Evolutionary conservation across 108 stramenopile genomes (phyloP).

Genomic region (Nitzschia putrida): DNA sequence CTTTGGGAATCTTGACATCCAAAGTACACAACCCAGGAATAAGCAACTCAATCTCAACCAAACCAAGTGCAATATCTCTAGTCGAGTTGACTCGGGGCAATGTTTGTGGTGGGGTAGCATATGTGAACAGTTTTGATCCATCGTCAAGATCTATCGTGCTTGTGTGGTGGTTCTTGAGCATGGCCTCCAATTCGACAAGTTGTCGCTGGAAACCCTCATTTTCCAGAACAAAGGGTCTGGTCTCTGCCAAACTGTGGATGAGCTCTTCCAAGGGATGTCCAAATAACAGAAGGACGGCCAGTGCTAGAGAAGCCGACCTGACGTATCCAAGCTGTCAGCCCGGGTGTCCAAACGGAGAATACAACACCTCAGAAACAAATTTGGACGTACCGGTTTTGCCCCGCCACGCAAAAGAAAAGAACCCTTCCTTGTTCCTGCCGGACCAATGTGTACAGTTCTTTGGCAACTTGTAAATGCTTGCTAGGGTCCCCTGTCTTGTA

Average conservation of each 20-base stretch:
- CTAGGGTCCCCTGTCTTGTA: constrained; percentile 30
- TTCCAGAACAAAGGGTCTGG: constrained; percentile 69
- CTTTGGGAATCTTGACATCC: constrained; percentile 62
- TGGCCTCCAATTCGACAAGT: constrained; percentile 63
- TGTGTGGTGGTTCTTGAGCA: constrained; percentile 21
- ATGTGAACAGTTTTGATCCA: neutral
- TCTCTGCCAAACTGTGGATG: constrained; percentile 40
- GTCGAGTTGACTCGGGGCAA: neutral
- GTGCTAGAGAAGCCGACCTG: constrained; percentile 51
- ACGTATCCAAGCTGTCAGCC: constrained; percentile 18
- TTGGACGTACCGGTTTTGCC: constrained; percentile 56
- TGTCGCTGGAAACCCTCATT: constrained; percentile 78
- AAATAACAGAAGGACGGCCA: constrained; percentile 51
- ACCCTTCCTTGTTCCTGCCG: constrained; percentile 44
- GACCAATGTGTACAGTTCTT: constrained; percentile 51
- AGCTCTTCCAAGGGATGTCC: constrained; percentile 57
- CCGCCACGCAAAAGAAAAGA: constrained; percentile 77
- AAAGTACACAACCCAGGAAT: constrained; percentile 77
- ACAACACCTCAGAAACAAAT: neutral
- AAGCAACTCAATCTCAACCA: constrained; percentile 72
- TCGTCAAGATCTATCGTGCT: neutral
- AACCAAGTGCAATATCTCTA: neutral
- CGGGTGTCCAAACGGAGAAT: neutral
- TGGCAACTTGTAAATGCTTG: constrained; percentile 65
- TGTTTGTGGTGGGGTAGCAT: constrained; percentile 7